Conservation (phyloP, 2,329 filamentous ascomycete genomes). For the Clonostachys chloroleuca region DNA sequence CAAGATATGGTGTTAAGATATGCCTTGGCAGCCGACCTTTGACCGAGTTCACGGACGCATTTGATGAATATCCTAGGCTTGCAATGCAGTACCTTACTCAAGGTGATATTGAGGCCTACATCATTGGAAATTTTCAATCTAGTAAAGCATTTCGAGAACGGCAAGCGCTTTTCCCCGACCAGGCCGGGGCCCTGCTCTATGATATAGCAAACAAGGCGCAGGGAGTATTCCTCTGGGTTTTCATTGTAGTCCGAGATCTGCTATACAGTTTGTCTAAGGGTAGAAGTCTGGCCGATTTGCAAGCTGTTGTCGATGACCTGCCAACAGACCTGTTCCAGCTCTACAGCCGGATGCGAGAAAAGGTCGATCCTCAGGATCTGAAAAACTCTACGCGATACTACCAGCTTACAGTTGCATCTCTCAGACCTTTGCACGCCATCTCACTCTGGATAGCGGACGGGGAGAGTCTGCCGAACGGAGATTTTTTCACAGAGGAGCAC, state of each 20-base stretch:
- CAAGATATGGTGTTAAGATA: conserved; percentile 7
- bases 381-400: background rate
- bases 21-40: conserved; percentile 14
- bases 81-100: conserved; percentile 4
- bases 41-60: conserved; percentile 4
- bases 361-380: background rate
- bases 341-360: conserved; percentile 3
- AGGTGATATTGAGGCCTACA: conserved; percentile 5
- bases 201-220: conserved; percentile 6
- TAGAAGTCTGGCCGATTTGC: conserved; percentile 1
- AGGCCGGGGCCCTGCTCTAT: background rate
- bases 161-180: background rate
- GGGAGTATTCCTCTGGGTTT: conserved; percentile 12
- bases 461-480: background rate
- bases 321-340: conserved; percentile 3
- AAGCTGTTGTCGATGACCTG: background rate
- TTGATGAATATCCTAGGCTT: background rate
- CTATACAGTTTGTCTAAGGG: conserved; percentile 3
- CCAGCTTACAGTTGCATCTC: background rate
- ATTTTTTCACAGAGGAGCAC: background rate
- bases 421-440: background rate
- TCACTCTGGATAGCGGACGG: background rate
- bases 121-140: background rate
- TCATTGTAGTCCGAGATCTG: background rate
- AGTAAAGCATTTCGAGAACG: background rate